Evolutionary conservation across 495 filamentous ascomycete species (phyloP).

Genomic region (Bacidia rubella): DNA sequence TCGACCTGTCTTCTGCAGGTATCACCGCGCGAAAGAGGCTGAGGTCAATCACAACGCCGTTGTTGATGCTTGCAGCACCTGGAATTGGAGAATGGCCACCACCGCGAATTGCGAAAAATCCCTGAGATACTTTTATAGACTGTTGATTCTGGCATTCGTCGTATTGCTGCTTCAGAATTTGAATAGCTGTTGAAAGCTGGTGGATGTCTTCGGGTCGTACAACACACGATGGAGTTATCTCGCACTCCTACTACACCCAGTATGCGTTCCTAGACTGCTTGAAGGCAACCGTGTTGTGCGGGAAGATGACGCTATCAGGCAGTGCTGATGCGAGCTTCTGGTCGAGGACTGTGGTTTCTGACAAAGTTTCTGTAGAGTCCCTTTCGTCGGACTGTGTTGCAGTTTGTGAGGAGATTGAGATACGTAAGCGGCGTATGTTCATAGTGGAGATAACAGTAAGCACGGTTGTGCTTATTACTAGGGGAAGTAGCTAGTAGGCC

Average conservation of each 20-base stretch:
- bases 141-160: constrained; percentile 12
- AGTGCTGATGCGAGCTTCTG: constrained; percentile 16
- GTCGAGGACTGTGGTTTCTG: constrained; percentile 11
- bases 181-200: constrained; percentile 18
- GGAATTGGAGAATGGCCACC: constrained; percentile 18
- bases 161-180: constrained; percentile 17
- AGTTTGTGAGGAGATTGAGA: too few species aligned
- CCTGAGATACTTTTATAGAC: not conserved
- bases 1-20: constrained; percentile 17
- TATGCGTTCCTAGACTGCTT: constrained; percentile 20
- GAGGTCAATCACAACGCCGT: constrained; percentile 23
- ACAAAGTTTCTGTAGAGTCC: constrained; percentile 3
- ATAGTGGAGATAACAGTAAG: too few species aligned
- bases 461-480: too few species aligned
- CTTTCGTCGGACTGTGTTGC: too few species aligned
- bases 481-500: too few species aligned
- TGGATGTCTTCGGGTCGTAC: constrained; percentile 19
- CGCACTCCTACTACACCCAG: constrained; percentile 25
- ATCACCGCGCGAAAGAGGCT: constrained; percentile 17
- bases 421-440: too few species aligned
- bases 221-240: constrained; percentile 21
- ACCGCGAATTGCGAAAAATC: constrained; percentile 16
- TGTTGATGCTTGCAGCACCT: constrained; percentile 21
- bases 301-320: constrained; percentile 16
- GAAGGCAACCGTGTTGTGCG: constrained; percentile 16